Evolutionary conservation across 108 stramenopile species (phyloP).

Genomic region (Mediolabrus comicus): DNA sequence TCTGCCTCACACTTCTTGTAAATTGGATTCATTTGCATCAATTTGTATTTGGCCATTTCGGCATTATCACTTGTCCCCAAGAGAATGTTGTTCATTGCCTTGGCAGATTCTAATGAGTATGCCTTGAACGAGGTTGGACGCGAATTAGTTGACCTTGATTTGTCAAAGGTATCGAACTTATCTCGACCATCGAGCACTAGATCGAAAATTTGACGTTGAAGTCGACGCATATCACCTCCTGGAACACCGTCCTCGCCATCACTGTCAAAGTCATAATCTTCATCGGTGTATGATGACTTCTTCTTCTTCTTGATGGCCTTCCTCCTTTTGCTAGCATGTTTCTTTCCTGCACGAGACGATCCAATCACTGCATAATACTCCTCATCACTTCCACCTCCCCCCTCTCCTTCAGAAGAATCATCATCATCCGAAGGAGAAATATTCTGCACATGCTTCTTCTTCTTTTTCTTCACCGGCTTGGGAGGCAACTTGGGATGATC

Average conservation of each 20-base stretch:
- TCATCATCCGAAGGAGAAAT: neutral
- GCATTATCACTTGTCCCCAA: neutral
- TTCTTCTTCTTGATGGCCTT: neutral
- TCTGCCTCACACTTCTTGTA: neutral
- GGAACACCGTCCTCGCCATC: neutral
- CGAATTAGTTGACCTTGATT: neutral
- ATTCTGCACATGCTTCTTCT: neutral
- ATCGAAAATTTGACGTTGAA: neutral
- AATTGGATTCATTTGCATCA: neutral
- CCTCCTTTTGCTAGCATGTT: neutral
- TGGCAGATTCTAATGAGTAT: neutral
- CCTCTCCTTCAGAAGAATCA: neutral
- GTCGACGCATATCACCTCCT: neutral
- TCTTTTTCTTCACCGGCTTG: neutral
- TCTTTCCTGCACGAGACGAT: neutral
- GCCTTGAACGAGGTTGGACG: neutral
- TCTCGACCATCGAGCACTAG: neutral
- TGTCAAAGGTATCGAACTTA: neutral
- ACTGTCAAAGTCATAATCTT: neutral
- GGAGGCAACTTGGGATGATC: neutral
- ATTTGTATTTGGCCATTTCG: neutral
- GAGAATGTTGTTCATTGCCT: neutral
- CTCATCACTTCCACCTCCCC: too few relatives aligned
- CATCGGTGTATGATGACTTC: neutral
- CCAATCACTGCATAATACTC: neutral